Percentiles rank a stretch among this genome's conserved stretches.
Evolutionary conservation across 345 rosid genomes (phyloP).

Genomic region (Geranium brycei): DNA sequence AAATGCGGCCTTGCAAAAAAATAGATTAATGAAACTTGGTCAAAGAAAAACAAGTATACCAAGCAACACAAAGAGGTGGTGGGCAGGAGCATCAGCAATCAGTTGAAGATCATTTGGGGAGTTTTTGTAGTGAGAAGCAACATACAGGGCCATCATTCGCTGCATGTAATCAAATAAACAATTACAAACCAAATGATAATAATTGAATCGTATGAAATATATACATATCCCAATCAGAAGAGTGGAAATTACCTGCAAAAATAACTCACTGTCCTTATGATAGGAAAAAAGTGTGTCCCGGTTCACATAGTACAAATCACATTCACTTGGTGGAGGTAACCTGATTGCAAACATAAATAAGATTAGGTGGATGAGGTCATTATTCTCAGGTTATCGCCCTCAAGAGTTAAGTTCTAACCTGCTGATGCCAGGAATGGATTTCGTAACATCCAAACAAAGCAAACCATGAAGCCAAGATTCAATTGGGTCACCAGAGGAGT

Average conservation of each 20-base stretch:
- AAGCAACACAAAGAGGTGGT: slow-evolving; percentile 83
- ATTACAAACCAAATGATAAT: slow-evolving; percentile 11
- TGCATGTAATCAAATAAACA: slow-evolving; percentile 26
- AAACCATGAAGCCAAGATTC: slow-evolving; percentile 88
- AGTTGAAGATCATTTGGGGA: slow-evolving; percentile 96
- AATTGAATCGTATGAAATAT: slow-evolving; percentile 1
- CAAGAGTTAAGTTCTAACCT: slow-evolving; percentile 29
- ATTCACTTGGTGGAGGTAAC: slow-evolving; percentile 66
- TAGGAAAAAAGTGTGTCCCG: slow-evolving; percentile 88
- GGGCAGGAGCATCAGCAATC: slow-evolving; percentile 99
- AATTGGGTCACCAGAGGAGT: slow-evolving; percentile 83
- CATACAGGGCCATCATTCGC: slow-evolving; percentile 96
- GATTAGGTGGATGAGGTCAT: not conserved
- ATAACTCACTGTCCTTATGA: slow-evolving; percentile 85
- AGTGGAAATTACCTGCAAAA: slow-evolving; percentile 46
- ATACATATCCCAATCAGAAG: not conserved
- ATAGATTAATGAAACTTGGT: slow-evolving; percentile 6
- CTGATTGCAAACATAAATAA: slow-evolving; percentile 20
- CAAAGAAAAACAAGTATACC: slow-evolving; percentile 30
- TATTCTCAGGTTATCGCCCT: slow-evolving; percentile 2
- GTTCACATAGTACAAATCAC: slow-evolving; percentile 84
- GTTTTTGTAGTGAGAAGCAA: slow-evolving; percentile 94
- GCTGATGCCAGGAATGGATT: slow-evolving; percentile 51
- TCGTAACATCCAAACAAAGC: slow-evolving; percentile 82
- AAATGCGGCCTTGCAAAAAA: slow-evolving; percentile 2